Percentiles rank a stretch among this genome's conserved stretches.
phyloP scores from a whole-genome alignment of 2,329 filamentous ascomycete genomes.

The Nigrospora sphaerica region DNA sequence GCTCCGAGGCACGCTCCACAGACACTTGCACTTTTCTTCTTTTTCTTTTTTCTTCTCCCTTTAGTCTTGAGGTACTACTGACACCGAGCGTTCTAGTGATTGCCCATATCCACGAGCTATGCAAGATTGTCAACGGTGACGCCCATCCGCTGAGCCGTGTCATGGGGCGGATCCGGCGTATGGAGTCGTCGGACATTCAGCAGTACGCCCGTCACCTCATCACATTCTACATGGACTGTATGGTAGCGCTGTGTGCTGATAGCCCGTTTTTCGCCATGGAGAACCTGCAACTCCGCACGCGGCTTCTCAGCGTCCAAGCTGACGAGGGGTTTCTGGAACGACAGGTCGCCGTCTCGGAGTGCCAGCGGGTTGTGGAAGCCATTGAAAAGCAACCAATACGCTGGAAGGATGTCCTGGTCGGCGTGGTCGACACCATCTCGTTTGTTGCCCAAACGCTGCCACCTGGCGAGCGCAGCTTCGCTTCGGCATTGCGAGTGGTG shows the following conservation, averaged over 20 bases:
- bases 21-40: too few relatives aligned
- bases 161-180: background rate
- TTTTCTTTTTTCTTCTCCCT: too few relatives aligned
- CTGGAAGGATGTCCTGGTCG: background rate
- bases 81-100: background rate
- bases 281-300: background rate
- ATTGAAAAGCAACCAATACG: background rate
- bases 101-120: background rate
- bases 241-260: background rate
- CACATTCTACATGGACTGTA: background rate
- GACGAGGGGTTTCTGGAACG: background rate
- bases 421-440: background rate
- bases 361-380: background rate
- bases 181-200: background rate
- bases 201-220: background rate
- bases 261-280: background rate
- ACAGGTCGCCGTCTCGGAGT: background rate
- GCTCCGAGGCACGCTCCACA: too few relatives aligned
- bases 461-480: background rate
- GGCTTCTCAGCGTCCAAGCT: background rate
- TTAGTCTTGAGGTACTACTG: too few relatives aligned
- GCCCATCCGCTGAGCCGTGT: background rate
- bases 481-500: background rate
- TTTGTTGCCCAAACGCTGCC: background rate
- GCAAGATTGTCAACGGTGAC: background rate